phyloP scores from a whole-genome alignment of 331 rosid species.

The Telfairia occidentalis region DNA sequence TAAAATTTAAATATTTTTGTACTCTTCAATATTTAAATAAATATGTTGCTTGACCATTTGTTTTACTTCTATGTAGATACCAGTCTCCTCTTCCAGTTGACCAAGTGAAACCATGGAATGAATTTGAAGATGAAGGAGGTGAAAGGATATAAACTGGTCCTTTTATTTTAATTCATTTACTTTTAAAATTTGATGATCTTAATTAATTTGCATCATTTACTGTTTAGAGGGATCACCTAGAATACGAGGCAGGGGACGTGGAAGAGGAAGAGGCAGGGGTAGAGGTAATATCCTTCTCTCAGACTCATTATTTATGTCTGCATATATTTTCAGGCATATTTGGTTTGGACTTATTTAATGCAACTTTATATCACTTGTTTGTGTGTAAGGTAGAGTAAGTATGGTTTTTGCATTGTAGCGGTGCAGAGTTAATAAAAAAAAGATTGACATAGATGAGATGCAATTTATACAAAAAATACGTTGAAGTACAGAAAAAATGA shows the following conservation, averaged over 20 bases:
- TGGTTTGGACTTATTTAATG: not conserved
- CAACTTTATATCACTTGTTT: not conserved
- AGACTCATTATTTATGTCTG: not conserved
- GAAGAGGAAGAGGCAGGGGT: constrained; percentile 38
- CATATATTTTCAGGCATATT: not conserved
- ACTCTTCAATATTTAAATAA: not conserved
- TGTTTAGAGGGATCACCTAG: constrained; percentile 55
- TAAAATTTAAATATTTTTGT: not conserved
- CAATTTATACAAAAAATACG: not conserved
- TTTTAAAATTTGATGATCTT: not conserved
- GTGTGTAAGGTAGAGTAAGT: not conserved
- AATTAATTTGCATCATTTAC: constrained; percentile 7
- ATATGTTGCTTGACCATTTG: not conserved
- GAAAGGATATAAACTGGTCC: constrained; percentile 7
- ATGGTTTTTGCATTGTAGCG: not conserved
- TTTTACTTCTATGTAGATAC: constrained; percentile 34
- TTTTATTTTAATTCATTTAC: not conserved
- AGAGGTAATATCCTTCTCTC: constrained; percentile 35
- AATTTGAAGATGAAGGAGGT: constrained; percentile 76
- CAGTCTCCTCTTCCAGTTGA: constrained; percentile 75
- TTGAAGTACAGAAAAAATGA: not conserved
- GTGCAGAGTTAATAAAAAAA: not conserved
- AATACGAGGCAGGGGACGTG: constrained; percentile 54
- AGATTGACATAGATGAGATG: not conserved
- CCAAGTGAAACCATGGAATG: constrained; percentile 73